Percentiles rank a stretch among this genome's conserved stretches.
These are phyloP conservation scores for Hemisphaericaspora xylofermentans DNA, from an alignment of 1,139 yeast species.

Conservation along the genomic window DNA sequence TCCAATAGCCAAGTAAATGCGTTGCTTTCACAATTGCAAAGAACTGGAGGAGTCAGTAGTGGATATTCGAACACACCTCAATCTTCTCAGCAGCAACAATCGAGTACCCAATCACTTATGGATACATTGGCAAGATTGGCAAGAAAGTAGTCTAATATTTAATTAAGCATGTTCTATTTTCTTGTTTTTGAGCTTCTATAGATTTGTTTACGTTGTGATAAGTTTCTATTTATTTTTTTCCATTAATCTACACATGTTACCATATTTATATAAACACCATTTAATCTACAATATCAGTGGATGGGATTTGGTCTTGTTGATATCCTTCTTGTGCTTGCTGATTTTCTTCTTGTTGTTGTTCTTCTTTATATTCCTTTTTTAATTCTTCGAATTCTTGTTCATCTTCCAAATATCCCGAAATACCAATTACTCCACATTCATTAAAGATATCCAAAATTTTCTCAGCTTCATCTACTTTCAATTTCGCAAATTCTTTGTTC, in stretches of 20 bases:
- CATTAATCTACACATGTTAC: not conserved
- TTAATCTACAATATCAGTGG: slow-evolving; percentile 28
- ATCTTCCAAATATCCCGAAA: slow-evolving; percentile 74
- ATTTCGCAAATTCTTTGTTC: slow-evolving; percentile 76
- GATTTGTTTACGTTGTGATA: not conserved
- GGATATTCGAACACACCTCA: slow-evolving; percentile 8
- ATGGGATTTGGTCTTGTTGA: slow-evolving; percentile 13
- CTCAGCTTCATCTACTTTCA: slow-evolving; percentile 82
- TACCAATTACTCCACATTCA: slow-evolving; percentile 80
- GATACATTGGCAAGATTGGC: slow-evolving; percentile 41
- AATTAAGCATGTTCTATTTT: no score
- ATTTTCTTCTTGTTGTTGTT: slow-evolving; percentile 5
- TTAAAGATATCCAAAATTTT: slow-evolving; percentile 69
- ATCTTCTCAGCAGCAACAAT: slow-evolving; percentile 13
- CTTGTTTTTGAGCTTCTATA: not conserved
- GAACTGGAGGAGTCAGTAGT: slow-evolving; percentile 5
- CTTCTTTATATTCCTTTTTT: slow-evolving; percentile 47
- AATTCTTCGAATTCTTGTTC: slow-evolving; percentile 69
- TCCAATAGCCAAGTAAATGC: slow-evolving; percentile 28
- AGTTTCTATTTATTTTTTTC: not conserved
- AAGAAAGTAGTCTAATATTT: slow-evolving; percentile 18
- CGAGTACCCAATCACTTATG: slow-evolving; percentile 28
- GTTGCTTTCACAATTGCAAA: slow-evolving; percentile 30
- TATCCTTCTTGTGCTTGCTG: slow-evolving; percentile 8
- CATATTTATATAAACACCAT: not conserved